Base-by-base conservation (phyloP, 306 rosid species). In the Abrus pulchellus region DNA sequence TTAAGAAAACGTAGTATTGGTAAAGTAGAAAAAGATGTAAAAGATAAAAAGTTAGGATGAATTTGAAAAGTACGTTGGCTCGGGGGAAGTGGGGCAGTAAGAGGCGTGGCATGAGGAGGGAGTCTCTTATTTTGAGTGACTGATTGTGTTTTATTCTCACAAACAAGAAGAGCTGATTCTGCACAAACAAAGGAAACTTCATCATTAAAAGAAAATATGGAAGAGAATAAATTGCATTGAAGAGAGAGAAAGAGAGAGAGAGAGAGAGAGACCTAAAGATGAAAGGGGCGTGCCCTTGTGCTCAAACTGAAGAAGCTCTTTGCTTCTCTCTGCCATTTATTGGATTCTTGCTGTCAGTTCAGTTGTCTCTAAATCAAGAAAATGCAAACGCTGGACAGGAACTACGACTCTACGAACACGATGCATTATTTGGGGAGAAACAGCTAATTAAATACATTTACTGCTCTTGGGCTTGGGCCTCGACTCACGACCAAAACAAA, bases 301-400 rank as follows among this genome's bases (percentile, higher is more conserved):
- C 85, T 91, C 98, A 66, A 87, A 82, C 2, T 62, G 86, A 45
- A 91, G 83, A 85, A 93, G 98, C 56, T 93, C 98, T 75, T 93
- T 91, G 79, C 98, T 93, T 53, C 88, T 79, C 27, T 56, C 82
- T 49, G 69, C 89, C 98, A 93, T 91, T 7, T 47, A 20, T 20
- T 20, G 20, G 20, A 20, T 20, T 20, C 20, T 20, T 20, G 20
- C 20, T 20, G 20, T 20, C 20, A 20, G 20, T 20, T 20, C 20
- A 20, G 20, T 20, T 20, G 20, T 20, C 20, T 20, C 20, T 0
- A 20, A 20, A 20, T 20, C 20, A 20, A 20, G 20, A 20, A 20
- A 68, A 45, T 68, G 20, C 13, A 13, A 5, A 7, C 49, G 7
- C 38, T 40, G 70, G 28, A 7, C 48, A 64, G 50, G 49, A 67